Percentiles rank a stretch among this genome's conserved stretches.
Evolutionary conservation across 495 filamentous ascomycete genomes (phyloP).

Genomic region (Echria macrotheca): DNA sequence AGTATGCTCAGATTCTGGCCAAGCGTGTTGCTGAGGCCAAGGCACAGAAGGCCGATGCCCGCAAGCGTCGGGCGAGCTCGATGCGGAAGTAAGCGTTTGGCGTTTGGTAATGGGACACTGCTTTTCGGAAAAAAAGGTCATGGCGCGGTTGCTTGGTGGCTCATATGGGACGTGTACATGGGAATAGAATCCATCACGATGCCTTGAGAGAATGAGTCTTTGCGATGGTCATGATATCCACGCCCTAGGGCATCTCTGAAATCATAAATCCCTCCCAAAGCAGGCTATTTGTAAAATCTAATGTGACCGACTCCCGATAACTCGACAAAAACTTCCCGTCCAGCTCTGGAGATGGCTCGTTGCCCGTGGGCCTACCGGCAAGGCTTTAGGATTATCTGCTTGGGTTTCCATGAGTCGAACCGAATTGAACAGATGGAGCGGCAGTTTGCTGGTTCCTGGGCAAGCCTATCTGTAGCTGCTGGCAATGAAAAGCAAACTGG

Average conservation of each 20-base stretch:
- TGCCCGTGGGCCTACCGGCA: too few species aligned
- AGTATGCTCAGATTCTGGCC: conserved; percentile 89
- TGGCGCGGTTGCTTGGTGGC: conserved; percentile 29
- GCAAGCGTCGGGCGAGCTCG: conserved; percentile 92
- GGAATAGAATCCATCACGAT: conserved; percentile 22
- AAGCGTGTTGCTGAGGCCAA: conserved; percentile 95
- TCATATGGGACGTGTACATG: conserved; percentile 30
- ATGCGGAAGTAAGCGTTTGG: conserved; percentile 76
- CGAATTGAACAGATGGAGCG: too few species aligned
- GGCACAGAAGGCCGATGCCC: conserved; percentile 79
- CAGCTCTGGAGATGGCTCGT: too few species aligned
- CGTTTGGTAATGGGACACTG: conserved; percentile 37
- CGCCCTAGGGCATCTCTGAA: conserved; percentile 10
- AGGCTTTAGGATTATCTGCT: too few species aligned
- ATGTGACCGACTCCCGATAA: too few species aligned
- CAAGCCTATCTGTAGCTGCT: too few species aligned
- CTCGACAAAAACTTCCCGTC: too few species aligned
- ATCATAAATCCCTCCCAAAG: background rate
- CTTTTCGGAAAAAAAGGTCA: conserved; percentile 33
- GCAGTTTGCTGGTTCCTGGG: too few species aligned
- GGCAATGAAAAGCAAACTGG: too few species aligned
- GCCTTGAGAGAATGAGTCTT: conserved; percentile 25
- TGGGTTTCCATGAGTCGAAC: too few species aligned
- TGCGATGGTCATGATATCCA: conserved; percentile 21
- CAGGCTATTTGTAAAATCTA: background rate